These are phyloP conservation scores for Wallacemonas sp. DNA, from an alignment of 208 protist genomes.

Conservation along the genomic window DNA sequence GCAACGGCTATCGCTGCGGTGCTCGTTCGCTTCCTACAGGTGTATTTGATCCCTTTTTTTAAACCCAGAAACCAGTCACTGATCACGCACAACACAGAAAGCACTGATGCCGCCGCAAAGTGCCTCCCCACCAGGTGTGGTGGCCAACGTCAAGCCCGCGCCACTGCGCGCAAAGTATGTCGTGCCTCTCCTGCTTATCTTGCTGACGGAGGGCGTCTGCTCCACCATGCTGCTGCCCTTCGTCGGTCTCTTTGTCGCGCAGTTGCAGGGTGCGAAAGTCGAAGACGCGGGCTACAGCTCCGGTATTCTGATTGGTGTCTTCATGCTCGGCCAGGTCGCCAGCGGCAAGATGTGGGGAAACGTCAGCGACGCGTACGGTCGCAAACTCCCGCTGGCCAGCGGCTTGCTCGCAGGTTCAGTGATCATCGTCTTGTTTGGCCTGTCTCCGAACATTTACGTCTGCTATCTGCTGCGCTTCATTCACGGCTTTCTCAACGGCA, in stretches of 20 bases:
- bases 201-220: conserved; percentile 45
- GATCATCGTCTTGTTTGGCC: conserved; percentile 44
- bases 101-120: too few species aligned
- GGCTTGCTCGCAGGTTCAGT: conserved; percentile 33
- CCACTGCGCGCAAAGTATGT: conserved; percentile 35
- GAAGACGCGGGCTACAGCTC: conserved; percentile 47
- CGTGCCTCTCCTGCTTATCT: conserved; percentile 31
- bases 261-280: conserved; percentile 17
- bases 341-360: conserved; percentile 42
- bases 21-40: too few species aligned
- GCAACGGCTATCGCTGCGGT: too few species aligned
- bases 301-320: conserved; percentile 42
- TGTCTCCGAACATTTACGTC: conserved; percentile 37
- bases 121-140: too few species aligned
- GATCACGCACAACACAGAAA: too few species aligned
- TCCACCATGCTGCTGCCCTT: conserved; percentile 50
- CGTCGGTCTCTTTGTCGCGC: conserved; percentile 40
- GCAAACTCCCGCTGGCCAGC: conserved; percentile 27
- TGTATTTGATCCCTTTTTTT: too few species aligned
- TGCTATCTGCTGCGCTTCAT: conserved; percentile 61
- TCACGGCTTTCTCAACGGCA: conserved; percentile 75
- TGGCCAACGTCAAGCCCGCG: conserved; percentile 9
- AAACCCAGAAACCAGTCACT: too few species aligned
- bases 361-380: conserved; percentile 49
- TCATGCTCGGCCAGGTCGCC: conserved; percentile 50